A percentile compares a stretch with the other conserved stretches of the same genome.
phyloP scores from a whole-genome alignment of 495 filamentous ascomycete species.

The Aspergillus bertholletiae region DNA sequence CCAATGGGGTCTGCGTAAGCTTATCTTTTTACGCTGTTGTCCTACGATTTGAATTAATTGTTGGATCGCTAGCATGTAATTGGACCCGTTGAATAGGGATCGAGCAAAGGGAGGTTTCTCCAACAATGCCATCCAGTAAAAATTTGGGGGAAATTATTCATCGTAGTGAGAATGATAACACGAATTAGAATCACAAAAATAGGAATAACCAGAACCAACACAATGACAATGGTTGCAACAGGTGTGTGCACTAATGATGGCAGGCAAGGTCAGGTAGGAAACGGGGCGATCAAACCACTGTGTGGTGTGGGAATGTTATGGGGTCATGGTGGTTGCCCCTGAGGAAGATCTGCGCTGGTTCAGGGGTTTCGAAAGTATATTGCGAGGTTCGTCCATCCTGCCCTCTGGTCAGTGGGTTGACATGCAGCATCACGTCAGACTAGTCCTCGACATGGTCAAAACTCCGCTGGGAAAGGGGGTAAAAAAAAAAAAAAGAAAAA shows the following conservation, averaged over 20 bases:
- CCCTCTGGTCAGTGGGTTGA: background rate
- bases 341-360: conserved; percentile 8
- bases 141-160: too few species aligned
- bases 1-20: background rate
- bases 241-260: background rate
- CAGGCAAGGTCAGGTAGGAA: background rate
- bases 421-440: background rate
- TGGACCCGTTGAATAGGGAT: too few species aligned
- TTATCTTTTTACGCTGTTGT: background rate
- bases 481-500: background rate
- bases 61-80: too few species aligned
- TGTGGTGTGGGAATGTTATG: background rate
- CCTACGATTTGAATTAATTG: background rate
- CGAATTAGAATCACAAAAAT: background rate
- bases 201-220: background rate
- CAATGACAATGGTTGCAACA: too few species aligned
- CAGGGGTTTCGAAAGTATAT: background rate
- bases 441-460: background rate
- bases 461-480: background rate
- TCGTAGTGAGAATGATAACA: background rate
- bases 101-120: too few species aligned
- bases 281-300: background rate
- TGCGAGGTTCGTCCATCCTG: background rate
- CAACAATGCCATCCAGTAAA: too few species aligned
- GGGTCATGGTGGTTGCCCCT: background rate